Percentiles rank a stretch among this genome's conserved stretches.
These are phyloP conservation scores for Solanum pennellii DNA, from an alignment of 257 asterid species.

Conservation along the genomic window DNA sequence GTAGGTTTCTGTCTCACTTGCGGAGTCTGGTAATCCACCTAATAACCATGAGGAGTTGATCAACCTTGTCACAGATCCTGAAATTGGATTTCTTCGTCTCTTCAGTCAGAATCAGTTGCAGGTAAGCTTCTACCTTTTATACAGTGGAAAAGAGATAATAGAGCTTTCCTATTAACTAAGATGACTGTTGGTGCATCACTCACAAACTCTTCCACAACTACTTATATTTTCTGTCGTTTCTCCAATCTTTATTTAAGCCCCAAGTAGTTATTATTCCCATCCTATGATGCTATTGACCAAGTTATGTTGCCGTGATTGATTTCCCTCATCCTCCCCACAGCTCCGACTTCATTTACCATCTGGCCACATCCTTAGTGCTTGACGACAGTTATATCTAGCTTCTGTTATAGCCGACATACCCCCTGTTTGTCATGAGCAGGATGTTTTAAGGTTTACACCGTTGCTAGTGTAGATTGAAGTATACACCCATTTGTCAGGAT, in stretches of 20 bases:
- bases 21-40: constrained; percentile 58
- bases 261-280: not conserved
- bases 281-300: not conserved
- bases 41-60: constrained; percentile 64
- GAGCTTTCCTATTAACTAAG: not conserved
- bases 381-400: not conserved
- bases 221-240: not conserved
- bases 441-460: not conserved
- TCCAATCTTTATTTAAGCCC: not conserved
- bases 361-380: not conserved
- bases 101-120: constrained; percentile 93
- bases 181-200: not conserved
- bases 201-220: not conserved
- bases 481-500: not conserved
- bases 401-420: not conserved
- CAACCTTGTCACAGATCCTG: constrained; percentile 63
- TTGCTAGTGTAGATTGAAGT: not conserved
- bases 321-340: not conserved
- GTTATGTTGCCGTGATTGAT: not conserved
- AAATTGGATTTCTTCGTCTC: constrained; percentile 60
- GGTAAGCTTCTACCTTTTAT: constrained; percentile 29
- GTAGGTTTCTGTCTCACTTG: constrained; percentile 72
- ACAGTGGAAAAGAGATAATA: not conserved
- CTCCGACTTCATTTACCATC: not conserved
- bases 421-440: not conserved